Conservation (phyloP, 192 early-diverging fungal genomes). For the Umbelopsis isabellina region DNA sequence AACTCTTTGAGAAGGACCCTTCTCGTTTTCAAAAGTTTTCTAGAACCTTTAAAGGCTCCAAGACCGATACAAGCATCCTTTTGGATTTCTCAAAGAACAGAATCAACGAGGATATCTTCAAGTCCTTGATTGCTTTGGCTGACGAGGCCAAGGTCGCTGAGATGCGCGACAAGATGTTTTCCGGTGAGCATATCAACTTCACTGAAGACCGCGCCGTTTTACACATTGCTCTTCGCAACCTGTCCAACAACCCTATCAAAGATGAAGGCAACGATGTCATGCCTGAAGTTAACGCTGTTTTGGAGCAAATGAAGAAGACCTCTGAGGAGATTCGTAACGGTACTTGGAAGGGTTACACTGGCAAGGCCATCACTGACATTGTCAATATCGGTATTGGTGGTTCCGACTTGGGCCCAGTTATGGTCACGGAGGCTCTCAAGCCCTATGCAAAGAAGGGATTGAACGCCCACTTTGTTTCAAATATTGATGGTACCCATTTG, state of each 20-base stretch:
- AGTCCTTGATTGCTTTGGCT: slow-evolving; percentile 80
- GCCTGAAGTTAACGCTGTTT: slow-evolving; percentile 92
- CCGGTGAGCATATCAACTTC: slow-evolving; percentile 95
- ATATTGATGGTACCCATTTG: slow-evolving; percentile 98
- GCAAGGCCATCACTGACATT: slow-evolving; percentile 89
- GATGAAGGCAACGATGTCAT: slow-evolving; percentile 91
- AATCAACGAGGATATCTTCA: slow-evolving; percentile 79
- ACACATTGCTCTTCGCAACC: slow-evolving; percentile 93
- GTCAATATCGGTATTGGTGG: slow-evolving; percentile 99
- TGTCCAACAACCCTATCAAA: slow-evolving; percentile 80
- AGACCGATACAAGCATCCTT: slow-evolving; percentile 70
- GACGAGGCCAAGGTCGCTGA: slow-evolving; percentile 84
- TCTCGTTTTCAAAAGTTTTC: slow-evolving; percentile 82
- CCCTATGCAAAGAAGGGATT: slow-evolving; percentile 81
- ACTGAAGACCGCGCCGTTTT: slow-evolving; percentile 96
- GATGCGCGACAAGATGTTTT: slow-evolving; percentile 92
- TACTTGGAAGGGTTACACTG: slow-evolving; percentile 95
- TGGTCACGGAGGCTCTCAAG: slow-evolving; percentile 99
- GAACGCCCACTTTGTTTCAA: slow-evolving; percentile 93
- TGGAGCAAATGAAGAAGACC: slow-evolving; percentile 90
- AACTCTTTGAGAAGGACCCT: slow-evolving; percentile 78
- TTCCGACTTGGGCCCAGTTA: slow-evolving; percentile 96
- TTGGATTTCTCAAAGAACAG: slow-evolving; percentile 98
- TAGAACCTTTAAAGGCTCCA: slow-evolving; percentile 65
- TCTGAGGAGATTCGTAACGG: slow-evolving; percentile 87